These are phyloP conservation scores for Mycena filopes DNA, from an alignment of 768 basidiomycete species.

Conservation along the genomic window DNA sequence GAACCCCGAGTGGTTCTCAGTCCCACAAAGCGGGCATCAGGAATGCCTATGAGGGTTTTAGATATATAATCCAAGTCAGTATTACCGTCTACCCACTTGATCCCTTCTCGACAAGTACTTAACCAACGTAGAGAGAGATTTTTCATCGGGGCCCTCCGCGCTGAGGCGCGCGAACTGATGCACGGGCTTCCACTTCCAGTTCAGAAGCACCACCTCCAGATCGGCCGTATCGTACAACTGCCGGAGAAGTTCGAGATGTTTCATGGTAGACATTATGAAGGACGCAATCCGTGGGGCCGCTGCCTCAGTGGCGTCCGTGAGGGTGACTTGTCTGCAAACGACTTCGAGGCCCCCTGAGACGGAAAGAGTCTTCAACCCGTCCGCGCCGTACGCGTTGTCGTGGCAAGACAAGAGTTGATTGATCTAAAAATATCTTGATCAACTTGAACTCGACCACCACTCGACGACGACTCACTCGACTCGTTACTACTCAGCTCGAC, in stretches of 20 bases:
- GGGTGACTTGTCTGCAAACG: not conserved
- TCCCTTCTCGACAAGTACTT: not conserved
- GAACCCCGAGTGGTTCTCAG: not conserved
- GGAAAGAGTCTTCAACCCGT: not conserved
- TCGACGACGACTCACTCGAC: no score
- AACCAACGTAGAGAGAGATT: not conserved
- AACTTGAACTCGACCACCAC: no score
- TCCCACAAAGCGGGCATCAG: conserved; percentile 3
- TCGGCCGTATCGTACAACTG: not conserved
- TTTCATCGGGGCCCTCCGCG: not conserved
- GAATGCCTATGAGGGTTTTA: not conserved
- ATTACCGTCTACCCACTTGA: no score
- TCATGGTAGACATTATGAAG: not conserved
- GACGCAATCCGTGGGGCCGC: not conserved
- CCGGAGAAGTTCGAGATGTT: not conserved
- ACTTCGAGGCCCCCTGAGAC: not conserved
- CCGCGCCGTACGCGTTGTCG: no score
- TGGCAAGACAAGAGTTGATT: no score
- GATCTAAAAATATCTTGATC: no score
- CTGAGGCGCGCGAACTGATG: conserved; percentile 23
- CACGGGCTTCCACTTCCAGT: not conserved
- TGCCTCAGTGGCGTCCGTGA: conserved; percentile 12
- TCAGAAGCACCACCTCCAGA: not conserved
- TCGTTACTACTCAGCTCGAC: no score
- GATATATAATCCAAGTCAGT: no score